Conservation (phyloP, 305 asterid genomes). For the Petunia hybrid region DNA sequence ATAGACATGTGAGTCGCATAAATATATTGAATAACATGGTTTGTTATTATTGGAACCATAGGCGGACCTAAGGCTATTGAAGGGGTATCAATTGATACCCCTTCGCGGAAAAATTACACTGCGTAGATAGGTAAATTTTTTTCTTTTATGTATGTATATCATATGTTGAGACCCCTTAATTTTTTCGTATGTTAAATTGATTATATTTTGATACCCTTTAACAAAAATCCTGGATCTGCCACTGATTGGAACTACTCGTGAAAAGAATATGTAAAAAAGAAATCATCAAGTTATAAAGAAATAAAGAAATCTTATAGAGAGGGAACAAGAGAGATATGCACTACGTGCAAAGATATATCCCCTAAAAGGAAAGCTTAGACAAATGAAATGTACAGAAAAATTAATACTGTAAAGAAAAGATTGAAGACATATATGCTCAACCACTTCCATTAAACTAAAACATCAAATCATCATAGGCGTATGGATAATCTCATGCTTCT, state of each 20-base stretch:
- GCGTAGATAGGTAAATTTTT: no score
- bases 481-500: not conserved
- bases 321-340: no score
- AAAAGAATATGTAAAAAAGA: not conserved
- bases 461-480: not conserved
- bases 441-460: not conserved
- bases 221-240: no score
- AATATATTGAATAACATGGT: not conserved
- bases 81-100: no score
- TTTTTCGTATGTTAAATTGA: no score
- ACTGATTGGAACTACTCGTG: not conserved
- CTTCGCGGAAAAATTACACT: no score
- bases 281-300: not conserved
- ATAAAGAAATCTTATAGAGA: not conserved
- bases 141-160: no score
- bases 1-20: not conserved
- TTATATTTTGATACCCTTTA: no score
- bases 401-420: not conserved
- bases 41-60: not conserved
- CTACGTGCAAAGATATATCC: not conserved
- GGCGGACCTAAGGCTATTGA: no score
- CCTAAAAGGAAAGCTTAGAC: not conserved
- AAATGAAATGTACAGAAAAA: not conserved
- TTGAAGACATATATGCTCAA: not conserved
- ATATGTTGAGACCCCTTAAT: no score